These are phyloP conservation scores for Lentinula sp. DNA, from an alignment of 768 basidiomycete species.

Conservation along the genomic window DNA sequence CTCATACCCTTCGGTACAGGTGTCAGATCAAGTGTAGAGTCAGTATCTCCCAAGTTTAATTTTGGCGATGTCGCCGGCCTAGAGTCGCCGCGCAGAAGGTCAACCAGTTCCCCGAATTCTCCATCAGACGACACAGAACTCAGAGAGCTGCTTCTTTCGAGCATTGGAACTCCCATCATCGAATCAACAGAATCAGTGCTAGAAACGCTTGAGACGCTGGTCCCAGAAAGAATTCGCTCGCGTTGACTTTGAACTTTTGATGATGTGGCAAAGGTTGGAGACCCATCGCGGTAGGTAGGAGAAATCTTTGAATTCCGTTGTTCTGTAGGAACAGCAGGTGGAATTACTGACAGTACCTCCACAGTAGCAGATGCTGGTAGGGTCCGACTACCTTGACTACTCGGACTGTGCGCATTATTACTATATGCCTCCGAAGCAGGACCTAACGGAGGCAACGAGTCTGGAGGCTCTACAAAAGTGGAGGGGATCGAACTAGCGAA, in stretches of 20 bases:
- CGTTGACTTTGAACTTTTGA: not conserved
- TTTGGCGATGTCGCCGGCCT: not conserved
- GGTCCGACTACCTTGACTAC: not conserved
- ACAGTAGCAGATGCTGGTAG: conserved; percentile 1
- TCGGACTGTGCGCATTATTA: not conserved
- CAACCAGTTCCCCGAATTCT: not conserved
- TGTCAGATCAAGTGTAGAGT: not conserved
- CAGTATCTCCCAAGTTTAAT: not conserved
- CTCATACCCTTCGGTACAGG: not conserved
- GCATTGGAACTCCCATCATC: not conserved
- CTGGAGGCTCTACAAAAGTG: not conserved
- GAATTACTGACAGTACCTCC: not conserved
- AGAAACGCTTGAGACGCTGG: not conserved
- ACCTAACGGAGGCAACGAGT: not conserved
- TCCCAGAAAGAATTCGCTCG: not conserved
- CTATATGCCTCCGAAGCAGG: not conserved
- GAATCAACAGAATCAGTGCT: not conserved
- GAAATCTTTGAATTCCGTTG: not conserved
- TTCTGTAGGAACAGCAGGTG: not conserved
- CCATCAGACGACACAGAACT: conserved; percentile 2
- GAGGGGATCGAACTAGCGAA: not conserved
- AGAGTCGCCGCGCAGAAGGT: not conserved
- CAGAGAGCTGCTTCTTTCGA: not conserved
- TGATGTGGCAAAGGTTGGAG: not conserved
- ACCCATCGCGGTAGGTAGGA: not conserved